phyloP scores from a whole-genome alignment of 140 eudicot species.

The Cichorium intybus region DNA sequence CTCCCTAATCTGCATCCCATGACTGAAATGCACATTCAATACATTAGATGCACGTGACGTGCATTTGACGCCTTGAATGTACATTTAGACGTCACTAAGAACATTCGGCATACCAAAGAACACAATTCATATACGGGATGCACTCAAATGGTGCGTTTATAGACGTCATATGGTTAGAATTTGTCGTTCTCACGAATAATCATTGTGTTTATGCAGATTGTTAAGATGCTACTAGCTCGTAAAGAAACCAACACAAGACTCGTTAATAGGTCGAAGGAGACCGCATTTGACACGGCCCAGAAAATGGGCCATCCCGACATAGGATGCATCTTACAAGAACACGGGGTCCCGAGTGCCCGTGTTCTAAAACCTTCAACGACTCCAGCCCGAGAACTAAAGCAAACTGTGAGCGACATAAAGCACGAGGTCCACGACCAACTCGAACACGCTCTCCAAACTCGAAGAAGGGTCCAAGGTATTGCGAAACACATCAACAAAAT shows the following conservation, averaged over 20 bases:
- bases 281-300: slow-evolving; percentile 76
- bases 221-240: slow-evolving; percentile 46
- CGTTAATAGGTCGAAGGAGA: slow-evolving; percentile 62
- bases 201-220: slow-evolving; percentile 52
- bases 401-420: slow-evolving; percentile 94
- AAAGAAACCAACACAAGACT: slow-evolving; percentile 48
- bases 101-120: neutral
- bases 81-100: neutral
- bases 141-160: neutral
- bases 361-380: slow-evolving; percentile 48
- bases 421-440: slow-evolving; percentile 91
- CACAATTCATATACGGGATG: neutral
- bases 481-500: slow-evolving; percentile 57
- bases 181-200: neutral
- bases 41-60: no score
- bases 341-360: slow-evolving; percentile 51
- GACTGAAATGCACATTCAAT: neutral
- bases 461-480: slow-evolving; percentile 76
- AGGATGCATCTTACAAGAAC: slow-evolving; percentile 44
- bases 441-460: slow-evolving; percentile 86
- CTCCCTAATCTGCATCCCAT: neutral
- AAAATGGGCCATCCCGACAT: slow-evolving; percentile 46
- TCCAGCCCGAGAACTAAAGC: slow-evolving; percentile 77
- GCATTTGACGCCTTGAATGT: neutral
- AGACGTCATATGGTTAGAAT: neutral